Base-by-base conservation (phyloP, 805 yeast genomes). In the Brettanomyces naardenensis region DNA sequence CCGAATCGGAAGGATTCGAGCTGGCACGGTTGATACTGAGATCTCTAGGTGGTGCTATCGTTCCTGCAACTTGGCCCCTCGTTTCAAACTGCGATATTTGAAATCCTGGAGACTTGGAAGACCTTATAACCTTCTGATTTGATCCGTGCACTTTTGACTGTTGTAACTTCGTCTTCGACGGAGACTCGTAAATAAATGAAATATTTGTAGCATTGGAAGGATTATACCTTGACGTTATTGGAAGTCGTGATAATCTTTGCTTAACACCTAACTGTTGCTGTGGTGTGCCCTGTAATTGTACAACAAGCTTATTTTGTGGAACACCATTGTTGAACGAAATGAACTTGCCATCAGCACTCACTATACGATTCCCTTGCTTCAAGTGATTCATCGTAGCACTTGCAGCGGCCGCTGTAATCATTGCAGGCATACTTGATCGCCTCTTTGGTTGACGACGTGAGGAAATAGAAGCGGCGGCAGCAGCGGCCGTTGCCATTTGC, bases 401-500 rank as follows among this genome's bases (percentile, higher is more conserved):
- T 11, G 26, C 27, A 1, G 35, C 21, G 22, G 19, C 28, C 4
- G 29, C 32, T 6, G 15, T 32, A 14, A 20, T 31, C 34, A 36
- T 21, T 14, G 53, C 52, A 9, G 51, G 37, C 2, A 39, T 25
- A 22, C 37, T 37, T 4, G 46, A 37, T 17, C 44, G 39, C n/a
- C 41, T 37, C 17, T 36, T 37, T 10, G 53, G 45, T 5, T 36
- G 43, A 10, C 47, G 30, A 37, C 42, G 48, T 11, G 46, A 38
- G 5, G 54, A 45, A 5, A 49, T 29, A 18, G 56, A 52, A 7
- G 56, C 56, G 3, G 54, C 56, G 2, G 56, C 56, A 6, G 56
- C 56, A 5, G 56, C 56, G 17, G 54, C 23, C 6, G 37, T 49
- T 18, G 56, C 56, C 56, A 52, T 52, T 28, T 52, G 54, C 5